Evolutionary conservation across 2,329 filamentous ascomycete genomes (phyloP), one percentile per base, ranked within the genome.

Genomic region (Rutstroemia sp.): DNA sequence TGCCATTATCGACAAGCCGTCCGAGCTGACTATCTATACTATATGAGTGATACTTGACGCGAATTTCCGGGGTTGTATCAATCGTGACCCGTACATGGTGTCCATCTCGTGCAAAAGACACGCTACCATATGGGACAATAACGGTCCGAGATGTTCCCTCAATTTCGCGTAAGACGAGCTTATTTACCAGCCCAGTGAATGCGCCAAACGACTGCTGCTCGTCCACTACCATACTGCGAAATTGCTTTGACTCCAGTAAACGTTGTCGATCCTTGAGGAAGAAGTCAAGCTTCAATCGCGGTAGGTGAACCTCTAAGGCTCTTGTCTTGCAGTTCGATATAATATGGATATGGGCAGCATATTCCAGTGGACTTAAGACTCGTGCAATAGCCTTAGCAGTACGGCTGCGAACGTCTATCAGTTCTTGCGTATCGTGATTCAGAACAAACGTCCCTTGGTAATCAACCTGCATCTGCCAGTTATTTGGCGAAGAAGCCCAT

Each of bases 181-280:
- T 79, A 62, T 70, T 78, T 1, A 61, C 30, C 0, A 84, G 69
- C 0, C 81, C 81, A 34, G 76, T 62, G 4, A 83, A 66, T 0
- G 78, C 75, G 0, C 71, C 76, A 2, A 81, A 63, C 1, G 65
- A 63, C 60, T 82, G 80, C 10, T 71, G 27, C 0, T 58, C 14
- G 58, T 82, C 78, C 2, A 85, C 62, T 0, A 63, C 59, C 73
- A 81, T 79, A 1, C 75, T 77, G 0, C 72, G 70, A 56, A 77
- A 79, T 55, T 83, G 74, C 6, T 71, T 73, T 0, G 76, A 82
- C n/a, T 63, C 54, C 2, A 83, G 58, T 0, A 47, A 2, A 23
- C 23, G 23, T 23, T 23, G 23, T 23, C 23, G 2, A 23, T 23
- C 23, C 3, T 23, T 23, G 2, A 23, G 5, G 23, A 23, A 23